phyloP scores from a whole-genome alignment of 345 rosid species.

The Heritiera littoralis region DNA sequence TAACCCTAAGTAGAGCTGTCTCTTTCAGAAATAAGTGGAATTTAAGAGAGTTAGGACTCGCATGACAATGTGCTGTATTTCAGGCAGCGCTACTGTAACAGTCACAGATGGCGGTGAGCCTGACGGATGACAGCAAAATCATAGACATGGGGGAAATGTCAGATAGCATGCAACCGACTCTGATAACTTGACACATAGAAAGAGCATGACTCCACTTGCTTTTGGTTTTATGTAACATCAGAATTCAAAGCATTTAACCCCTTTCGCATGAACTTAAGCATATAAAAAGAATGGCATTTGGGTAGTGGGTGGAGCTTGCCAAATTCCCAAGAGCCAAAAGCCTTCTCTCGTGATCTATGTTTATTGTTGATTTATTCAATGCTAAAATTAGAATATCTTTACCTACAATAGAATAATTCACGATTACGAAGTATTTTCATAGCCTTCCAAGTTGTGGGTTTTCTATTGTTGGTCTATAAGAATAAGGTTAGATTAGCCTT shows the following conservation, averaged over 20 bases:
- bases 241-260: no score
- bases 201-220: background rate
- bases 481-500: no score
- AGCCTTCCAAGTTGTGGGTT: background rate
- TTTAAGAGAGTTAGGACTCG: background rate
- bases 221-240: background rate
- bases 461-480: background rate
- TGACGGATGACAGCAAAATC: constrained; percentile 21
- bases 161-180: constrained; percentile 15
- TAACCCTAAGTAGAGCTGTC: background rate
- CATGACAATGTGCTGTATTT: constrained; percentile 7
- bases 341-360: no score
- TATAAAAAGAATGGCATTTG: no score
- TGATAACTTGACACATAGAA: background rate
- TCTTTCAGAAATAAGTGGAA: background rate
- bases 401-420: no score
- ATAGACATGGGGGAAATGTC: constrained; percentile 21
- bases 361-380: no score
- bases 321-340: no score
- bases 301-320: no score
- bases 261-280: no score
- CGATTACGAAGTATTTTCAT: no score
- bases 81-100: background rate
- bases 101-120: background rate
- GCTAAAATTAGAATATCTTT: no score